Conservation (phyloP, 2,329 filamentous ascomycete species). For the Drechslerella coelobrocha region DNA sequence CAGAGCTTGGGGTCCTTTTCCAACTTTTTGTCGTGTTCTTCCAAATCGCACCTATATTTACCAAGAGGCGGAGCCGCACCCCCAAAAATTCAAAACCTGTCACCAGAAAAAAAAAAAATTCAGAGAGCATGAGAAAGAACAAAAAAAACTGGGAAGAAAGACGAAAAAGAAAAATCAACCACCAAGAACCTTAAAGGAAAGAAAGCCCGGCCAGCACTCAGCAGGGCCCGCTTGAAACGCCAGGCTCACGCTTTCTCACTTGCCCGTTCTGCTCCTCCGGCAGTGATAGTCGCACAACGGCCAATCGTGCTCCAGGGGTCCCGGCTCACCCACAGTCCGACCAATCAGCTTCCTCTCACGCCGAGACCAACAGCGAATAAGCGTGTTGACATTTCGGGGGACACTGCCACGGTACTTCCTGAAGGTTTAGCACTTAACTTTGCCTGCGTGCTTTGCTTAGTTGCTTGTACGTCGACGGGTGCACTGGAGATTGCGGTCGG, state of each 20-base stretch:
- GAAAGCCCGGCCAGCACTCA: background rate
- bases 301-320: background rate
- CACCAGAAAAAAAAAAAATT: conserved; percentile 5
- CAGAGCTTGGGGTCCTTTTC: conserved; percentile 1
- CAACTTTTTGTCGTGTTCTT: conserved; percentile 19
- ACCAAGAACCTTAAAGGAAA: background rate
- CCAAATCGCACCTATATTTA: conserved; percentile 40
- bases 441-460: too few species aligned
- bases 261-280: background rate
- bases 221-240: background rate
- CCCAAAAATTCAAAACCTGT: conserved; percentile 5
- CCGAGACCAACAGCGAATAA: background rate
- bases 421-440: background rate
- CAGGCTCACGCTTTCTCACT: background rate
- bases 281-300: background rate
- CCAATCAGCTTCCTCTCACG: too few species aligned
- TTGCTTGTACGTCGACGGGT: too few species aligned
- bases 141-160: conserved; percentile 13
- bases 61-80: conserved; percentile 48
- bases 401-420: background rate
- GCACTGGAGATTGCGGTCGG: too few species aligned
- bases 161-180: background rate
- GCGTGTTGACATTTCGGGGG: background rate
- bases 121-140: conserved; percentile 18
- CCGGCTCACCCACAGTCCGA: background rate